Conservation (phyloP, 1,284 basidiomycete genomes). For the Cryptococcus sp. region DNA sequence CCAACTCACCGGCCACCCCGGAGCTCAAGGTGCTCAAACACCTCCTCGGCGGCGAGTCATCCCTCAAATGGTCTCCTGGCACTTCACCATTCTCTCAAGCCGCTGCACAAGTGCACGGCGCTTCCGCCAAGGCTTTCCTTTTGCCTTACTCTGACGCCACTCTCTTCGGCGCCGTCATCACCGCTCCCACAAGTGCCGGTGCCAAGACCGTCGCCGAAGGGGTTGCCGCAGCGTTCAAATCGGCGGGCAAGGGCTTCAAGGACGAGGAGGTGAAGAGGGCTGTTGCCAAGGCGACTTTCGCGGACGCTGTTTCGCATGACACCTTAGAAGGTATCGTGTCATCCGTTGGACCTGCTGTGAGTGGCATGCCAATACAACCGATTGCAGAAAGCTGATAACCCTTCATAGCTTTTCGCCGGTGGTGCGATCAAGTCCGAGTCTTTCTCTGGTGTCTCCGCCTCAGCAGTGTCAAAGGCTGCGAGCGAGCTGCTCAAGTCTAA, state of each 20-base stretch:
- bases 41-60: slow-evolving; percentile 67
- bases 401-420: slow-evolving; percentile 16
- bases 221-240: slow-evolving; percentile 65
- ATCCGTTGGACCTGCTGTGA: slow-evolving; percentile 54
- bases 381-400: not conserved
- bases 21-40: slow-evolving; percentile 76
- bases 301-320: slow-evolving; percentile 70
- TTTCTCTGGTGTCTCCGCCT: slow-evolving; percentile 51
- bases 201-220: slow-evolving; percentile 61
- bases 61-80: slow-evolving; percentile 82
- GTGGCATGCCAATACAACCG: slow-evolving; percentile 2
- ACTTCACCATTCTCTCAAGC: slow-evolving; percentile 65
- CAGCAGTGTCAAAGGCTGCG: slow-evolving; percentile 62
- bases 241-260: slow-evolving; percentile 62
- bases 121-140: slow-evolving; percentile 69
- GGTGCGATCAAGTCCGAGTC: slow-evolving; percentile 16
- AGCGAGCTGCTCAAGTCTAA: slow-evolving; percentile 58
- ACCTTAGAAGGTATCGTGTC: slow-evolving; percentile 68
- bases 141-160: slow-evolving; percentile 87
- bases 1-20: slow-evolving; percentile 61
- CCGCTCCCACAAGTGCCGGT: slow-evolving; percentile 47
- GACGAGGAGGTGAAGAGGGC: slow-evolving; percentile 76
- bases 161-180: slow-evolving; percentile 75
- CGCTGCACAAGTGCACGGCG: slow-evolving; percentile 49
- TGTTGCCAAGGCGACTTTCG: slow-evolving; percentile 81